phyloP scores from a whole-genome alignment of 768 basidiomycete genomes.

The Pleurotus platypus region DNA sequence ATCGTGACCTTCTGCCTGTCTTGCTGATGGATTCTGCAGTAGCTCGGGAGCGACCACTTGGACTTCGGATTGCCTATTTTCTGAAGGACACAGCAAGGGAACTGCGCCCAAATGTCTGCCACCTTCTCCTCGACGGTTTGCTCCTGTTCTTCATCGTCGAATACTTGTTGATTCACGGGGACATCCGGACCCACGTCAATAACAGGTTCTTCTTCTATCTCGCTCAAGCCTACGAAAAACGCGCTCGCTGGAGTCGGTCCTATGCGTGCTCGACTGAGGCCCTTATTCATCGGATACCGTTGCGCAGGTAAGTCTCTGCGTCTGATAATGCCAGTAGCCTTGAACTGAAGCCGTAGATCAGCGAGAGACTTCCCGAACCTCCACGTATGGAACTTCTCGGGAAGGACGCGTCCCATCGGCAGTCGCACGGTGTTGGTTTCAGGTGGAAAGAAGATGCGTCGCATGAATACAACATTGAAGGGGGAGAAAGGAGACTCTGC shows the following conservation, averaged over 20 bases:
- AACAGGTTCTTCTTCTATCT: not conserved
- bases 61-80: not conserved
- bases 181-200: not conserved
- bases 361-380: not conserved
- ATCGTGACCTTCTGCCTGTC: not conserved
- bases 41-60: not conserved
- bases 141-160: not conserved
- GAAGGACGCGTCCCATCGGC: not conserved
- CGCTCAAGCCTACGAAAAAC: not conserved
- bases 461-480: not conserved
- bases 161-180: not conserved
- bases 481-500: not conserved
- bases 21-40: not conserved
- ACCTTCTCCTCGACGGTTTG: not conserved
- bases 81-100: not conserved
- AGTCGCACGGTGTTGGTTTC: not conserved
- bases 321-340: not conserved
- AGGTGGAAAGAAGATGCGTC: not conserved
- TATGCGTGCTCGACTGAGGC: not conserved
- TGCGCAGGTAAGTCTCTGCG: not conserved
- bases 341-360: not conserved
- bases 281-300: not conserved
- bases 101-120: too few relatives aligned
- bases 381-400: not conserved
- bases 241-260: not conserved